Percentiles rank a stretch among this genome's conserved stretches.
phyloP scores from a whole-genome alignment of 768 basidiomycete genomes.

The Rhizopogon vinicolor region DNA sequence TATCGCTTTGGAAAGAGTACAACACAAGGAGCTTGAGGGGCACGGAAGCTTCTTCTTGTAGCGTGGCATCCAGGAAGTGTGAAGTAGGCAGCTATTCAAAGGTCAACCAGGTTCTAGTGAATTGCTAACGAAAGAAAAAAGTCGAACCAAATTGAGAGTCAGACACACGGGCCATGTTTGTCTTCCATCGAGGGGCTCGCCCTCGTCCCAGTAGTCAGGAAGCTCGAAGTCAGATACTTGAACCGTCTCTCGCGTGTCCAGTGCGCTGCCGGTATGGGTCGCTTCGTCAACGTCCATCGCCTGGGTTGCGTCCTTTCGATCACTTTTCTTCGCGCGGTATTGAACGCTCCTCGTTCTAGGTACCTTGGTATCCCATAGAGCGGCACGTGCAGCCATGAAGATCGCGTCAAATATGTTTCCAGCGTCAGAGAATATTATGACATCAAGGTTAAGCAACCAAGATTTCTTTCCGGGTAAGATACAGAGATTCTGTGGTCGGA shows the following conservation, averaged over 20 bases:
- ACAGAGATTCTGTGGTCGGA: constrained; percentile 60
- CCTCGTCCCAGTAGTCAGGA: constrained; percentile 85
- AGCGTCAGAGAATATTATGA: constrained; percentile 67
- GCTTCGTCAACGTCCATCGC: constrained; percentile 52
- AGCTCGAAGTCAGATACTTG: constrained; percentile 80
- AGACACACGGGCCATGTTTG: constrained; percentile 73
- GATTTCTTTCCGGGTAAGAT: constrained; percentile 59
- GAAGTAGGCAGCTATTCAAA: constrained; percentile 47
- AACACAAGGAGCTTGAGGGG: constrained; percentile 57
- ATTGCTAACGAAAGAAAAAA: neutral
- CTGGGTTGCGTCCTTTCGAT: constrained; percentile 19
- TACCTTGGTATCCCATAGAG: constrained; percentile 77
- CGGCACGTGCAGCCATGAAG: constrained; percentile 75
- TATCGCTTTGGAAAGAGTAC: constrained; percentile 49
- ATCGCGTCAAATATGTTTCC: constrained; percentile 77
- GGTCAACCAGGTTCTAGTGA: neutral
- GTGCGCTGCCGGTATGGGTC: constrained; percentile 37
- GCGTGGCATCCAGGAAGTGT: constrained; percentile 72
- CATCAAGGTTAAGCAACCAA: constrained; percentile 75
- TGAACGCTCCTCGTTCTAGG: constrained; percentile 70
- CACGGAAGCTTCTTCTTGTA: constrained; percentile 65
- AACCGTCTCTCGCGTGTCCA: constrained; percentile 47
- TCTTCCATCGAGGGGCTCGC: constrained; percentile 56
- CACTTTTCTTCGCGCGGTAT: constrained; percentile 46
- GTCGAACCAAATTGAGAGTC: constrained; percentile 71